These are phyloP conservation scores for Elongisporangium anandrum DNA, from an alignment of 352 stramenopile genomes.

Conservation along the genomic window DNA sequence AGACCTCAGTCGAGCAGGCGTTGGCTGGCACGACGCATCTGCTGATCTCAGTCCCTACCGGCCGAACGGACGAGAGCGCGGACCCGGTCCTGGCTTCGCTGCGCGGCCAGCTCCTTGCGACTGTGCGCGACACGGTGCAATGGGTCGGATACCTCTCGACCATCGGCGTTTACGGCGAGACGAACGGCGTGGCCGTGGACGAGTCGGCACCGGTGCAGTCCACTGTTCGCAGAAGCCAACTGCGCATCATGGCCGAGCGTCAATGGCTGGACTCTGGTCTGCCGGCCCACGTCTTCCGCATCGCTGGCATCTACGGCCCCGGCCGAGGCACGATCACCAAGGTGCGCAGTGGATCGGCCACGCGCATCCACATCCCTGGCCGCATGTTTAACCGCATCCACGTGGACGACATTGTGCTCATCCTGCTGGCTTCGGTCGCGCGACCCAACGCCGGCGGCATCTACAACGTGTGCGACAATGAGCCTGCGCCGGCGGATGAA, in stretches of 20 bases:
- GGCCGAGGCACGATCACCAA: slow-evolving; percentile 78
- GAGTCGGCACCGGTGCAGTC: slow-evolving; percentile 78
- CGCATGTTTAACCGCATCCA: slow-evolving; percentile 88
- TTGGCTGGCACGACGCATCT: slow-evolving; percentile 68
- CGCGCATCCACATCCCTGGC: slow-evolving; percentile 67
- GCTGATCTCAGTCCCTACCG: slow-evolving; percentile 65
- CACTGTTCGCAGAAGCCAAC: slow-evolving; percentile 53
- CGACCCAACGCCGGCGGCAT: slow-evolving; percentile 57
- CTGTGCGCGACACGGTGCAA: slow-evolving; percentile 38
- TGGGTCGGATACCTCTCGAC: slow-evolving; percentile 92
- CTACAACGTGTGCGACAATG: slow-evolving; percentile 90
- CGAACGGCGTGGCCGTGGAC: slow-evolving; percentile 74
- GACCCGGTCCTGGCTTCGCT: slow-evolving; percentile 73
- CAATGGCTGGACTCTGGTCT: slow-evolving; percentile 70
- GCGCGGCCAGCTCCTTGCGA: slow-evolving; percentile 29
- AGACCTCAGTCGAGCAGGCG: slow-evolving; percentile 37
- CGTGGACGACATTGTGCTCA: slow-evolving; percentile 86
- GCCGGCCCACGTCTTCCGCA: slow-evolving; percentile 83
- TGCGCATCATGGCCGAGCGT: slow-evolving; percentile 73
- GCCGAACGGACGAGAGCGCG: slow-evolving; percentile 31
- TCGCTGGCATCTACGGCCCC: slow-evolving; percentile 91
- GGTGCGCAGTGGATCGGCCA: slow-evolving; percentile 59
- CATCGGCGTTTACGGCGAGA: slow-evolving; percentile 93
- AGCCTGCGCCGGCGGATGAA: slow-evolving; percentile 74
- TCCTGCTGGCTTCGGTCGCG: slow-evolving; percentile 67